Base-by-base conservation (phyloP, 208 protist species). In the Crithidia fasciculata region DNA sequence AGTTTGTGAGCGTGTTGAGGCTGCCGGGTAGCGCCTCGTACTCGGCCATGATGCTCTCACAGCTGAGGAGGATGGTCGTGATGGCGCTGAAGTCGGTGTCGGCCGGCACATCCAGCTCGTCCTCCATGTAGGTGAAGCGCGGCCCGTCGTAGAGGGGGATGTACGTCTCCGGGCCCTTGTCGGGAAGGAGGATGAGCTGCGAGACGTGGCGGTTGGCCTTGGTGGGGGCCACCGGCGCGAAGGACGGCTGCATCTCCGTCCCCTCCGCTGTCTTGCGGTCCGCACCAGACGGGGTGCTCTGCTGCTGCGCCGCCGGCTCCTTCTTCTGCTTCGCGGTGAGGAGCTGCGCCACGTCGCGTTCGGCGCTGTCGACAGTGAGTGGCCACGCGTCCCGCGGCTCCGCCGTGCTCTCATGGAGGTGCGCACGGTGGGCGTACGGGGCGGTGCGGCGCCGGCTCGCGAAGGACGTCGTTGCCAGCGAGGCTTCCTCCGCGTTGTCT, bases 71-170 rank as follows among this genome's bases (percentile, higher is more conserved):
- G 43, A 81, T 74, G 12, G 54, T 43, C 10, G 50, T 62, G 44
- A 85, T 28, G 40, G 80, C 80, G 10, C 54, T 54, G 62, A 85
- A 73, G 68, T 81, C 71, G 8, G 80, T 81, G 49, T 81, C 71
- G 3, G 60, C 6, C 13, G 65, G 71, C 12, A 73, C 36, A 15
- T 65, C 75, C 3, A 74, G 57, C 36, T 70, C 64, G 54, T 78
- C 80, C 56, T 85, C 75, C 10, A 65, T 64, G 44, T 72, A 85
- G 68, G 58, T 81, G 56, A 85, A 85, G 40, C 40, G 18, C 0
- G 73, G 72, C 2, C 72, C 78, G 7, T 44, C 7, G 70, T 83
- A 83, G 28, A 37, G 43, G 3, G 77, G 66, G 45, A 77, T 50
- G 60, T 41, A 54, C 10, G 41, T 19, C 68, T 60, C 52, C 10